Percentiles rank a stretch among this genome's conserved stretches.
Conservation (phyloP, 2,329 filamentous ascomycete species). For the Emericellopsis atlantica region DNA sequence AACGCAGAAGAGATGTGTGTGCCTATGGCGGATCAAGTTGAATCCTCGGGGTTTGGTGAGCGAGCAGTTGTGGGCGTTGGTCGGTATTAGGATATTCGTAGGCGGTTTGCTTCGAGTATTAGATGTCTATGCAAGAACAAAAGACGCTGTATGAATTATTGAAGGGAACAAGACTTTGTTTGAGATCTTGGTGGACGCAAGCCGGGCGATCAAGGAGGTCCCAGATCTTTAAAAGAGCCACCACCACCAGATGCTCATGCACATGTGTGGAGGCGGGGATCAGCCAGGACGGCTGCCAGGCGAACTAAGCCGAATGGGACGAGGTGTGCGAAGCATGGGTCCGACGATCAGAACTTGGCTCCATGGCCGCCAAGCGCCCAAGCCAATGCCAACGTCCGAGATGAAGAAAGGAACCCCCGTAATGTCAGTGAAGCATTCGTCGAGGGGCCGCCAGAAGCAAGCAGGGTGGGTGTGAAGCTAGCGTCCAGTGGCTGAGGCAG, state of each 20-base stretch:
- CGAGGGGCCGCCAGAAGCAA: no score
- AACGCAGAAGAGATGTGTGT: no score
- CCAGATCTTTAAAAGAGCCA: constrained; percentile 3
- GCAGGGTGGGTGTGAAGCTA: background rate
- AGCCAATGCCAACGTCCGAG: background rate
- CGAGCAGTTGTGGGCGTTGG: no score
- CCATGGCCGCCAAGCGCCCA: background rate
- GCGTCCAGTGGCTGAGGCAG: background rate
- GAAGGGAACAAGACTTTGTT: background rate
- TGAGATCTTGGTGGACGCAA: background rate
- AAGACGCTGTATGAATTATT: background rate
- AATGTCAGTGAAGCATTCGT: no score
- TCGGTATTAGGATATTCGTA: no score
- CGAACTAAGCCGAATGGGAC: constrained; percentile 14
- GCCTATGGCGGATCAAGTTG: no score
- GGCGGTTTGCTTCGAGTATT: background rate
- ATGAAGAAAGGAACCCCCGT: no score
- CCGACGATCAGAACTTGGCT: constrained; percentile 12
- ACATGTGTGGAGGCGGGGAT: constrained; percentile 14
- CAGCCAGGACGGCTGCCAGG: constrained; percentile 11
- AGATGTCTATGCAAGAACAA: background rate
- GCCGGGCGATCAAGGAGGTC: constrained; percentile 1
- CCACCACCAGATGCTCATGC: background rate
- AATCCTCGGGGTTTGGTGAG: no score
- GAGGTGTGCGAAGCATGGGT: constrained; percentile 15